Conservation (phyloP, 1,139 yeast species). For the Saccharomyces hybrid region DNA sequence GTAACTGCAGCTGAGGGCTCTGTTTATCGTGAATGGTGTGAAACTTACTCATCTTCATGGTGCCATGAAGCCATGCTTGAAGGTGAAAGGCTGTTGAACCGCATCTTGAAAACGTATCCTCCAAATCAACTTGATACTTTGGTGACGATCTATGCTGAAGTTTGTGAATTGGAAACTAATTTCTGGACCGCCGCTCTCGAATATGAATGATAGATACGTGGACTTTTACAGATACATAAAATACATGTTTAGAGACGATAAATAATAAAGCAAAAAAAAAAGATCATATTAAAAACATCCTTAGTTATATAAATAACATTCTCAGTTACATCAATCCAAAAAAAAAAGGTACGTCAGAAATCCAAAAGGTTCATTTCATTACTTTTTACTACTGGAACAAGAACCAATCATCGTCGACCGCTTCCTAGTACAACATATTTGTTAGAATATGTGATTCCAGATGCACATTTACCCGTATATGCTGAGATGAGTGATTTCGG, state of each 20-base stretch:
- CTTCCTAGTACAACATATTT: background rate
- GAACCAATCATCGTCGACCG: background rate
- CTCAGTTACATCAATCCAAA: background rate
- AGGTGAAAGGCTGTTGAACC: conserved; percentile 46
- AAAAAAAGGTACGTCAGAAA: background rate
- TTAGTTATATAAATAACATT: background rate
- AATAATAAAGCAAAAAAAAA: background rate
- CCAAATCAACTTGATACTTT: conserved; percentile 41
- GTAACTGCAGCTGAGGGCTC: conserved; percentile 25
- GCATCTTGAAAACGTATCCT: conserved; percentile 33
- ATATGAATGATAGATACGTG: conserved; percentile 1
- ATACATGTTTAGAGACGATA: background rate
- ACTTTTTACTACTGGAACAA: background rate
- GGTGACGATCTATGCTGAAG: conserved; percentile 51
- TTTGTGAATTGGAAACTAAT: conserved; percentile 49
- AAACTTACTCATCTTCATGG: conserved; percentile 53
- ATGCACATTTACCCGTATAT: background rate
- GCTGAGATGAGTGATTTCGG: background rate
- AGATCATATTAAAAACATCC: background rate
- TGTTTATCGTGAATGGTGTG: conserved; percentile 50
- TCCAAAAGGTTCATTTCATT: background rate
- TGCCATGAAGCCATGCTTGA: conserved; percentile 44
- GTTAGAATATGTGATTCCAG: background rate
- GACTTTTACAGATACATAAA: no score
- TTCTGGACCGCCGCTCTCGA: conserved; percentile 52